These are phyloP conservation scores for Leishmania tarentolae DNA, from an alignment of 208 protist genomes.

Conservation along the genomic window DNA sequence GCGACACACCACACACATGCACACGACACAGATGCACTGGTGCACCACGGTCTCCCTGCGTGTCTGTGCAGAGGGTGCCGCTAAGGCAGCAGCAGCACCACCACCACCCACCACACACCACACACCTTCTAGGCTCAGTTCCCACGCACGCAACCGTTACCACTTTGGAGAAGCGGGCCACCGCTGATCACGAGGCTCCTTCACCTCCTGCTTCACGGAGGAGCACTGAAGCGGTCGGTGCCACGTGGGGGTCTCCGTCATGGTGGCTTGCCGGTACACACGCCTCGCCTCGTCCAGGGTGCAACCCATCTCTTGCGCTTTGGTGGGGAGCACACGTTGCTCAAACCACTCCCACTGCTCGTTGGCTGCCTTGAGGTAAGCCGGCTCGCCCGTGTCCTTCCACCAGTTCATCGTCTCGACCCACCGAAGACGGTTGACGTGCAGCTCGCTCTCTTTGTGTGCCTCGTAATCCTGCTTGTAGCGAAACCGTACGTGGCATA, in stretches of 20 bases:
- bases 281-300: conserved; percentile 54
- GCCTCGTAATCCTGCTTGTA: conserved; percentile 92
- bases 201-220: conserved; percentile 61
- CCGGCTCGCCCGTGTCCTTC: conserved; percentile 75
- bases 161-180: conserved; percentile 92
- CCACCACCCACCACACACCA: too few species aligned
- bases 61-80: neutral
- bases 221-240: conserved; percentile 74
- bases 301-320: conserved; percentile 63
- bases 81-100: too few species aligned
- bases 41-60: neutral
- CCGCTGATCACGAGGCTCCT: conserved; percentile 87
- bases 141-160: conserved; percentile 27
- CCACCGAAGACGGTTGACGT: conserved; percentile 84
- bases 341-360: conserved; percentile 82
- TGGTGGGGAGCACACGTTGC: conserved; percentile 60
- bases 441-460: conserved; percentile 90
- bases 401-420: conserved; percentile 89
- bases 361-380: conserved; percentile 44
- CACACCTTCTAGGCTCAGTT: neutral
- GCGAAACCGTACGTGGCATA: conserved; percentile 89
- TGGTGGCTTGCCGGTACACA: conserved; percentile 49
- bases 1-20: neutral
- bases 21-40: neutral
- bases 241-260: conserved; percentile 74